Evolutionary conservation across 495 filamentous ascomycete species (phyloP).

Genomic region (Xylaria scruposa): DNA sequence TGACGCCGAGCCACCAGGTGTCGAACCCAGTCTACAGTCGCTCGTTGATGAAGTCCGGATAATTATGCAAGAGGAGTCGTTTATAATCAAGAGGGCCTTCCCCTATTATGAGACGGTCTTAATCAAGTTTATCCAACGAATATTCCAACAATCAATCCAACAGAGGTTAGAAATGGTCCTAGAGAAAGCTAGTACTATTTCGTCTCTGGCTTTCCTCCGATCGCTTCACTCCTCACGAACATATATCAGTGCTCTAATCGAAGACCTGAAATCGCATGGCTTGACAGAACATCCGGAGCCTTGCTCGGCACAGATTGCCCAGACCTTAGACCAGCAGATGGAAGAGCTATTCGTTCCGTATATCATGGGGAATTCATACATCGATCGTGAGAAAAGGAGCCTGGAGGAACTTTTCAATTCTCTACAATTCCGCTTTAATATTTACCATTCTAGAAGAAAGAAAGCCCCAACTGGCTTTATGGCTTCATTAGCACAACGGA

Average conservation of each 20-base stretch:
- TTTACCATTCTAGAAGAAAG: constrained; percentile 85
- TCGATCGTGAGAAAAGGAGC: constrained; percentile 89
- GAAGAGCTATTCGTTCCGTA: constrained; percentile 97
- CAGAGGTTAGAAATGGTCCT: constrained; percentile 95
- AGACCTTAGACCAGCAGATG: constrained; percentile 91
- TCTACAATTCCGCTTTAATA: constrained; percentile 91
- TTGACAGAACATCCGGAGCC: constrained; percentile 94
- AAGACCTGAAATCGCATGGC: constrained; percentile 93
- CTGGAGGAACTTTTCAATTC: constrained; percentile 93
- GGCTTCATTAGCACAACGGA: constrained; percentile 84
- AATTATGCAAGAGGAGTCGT: constrained; percentile 95
- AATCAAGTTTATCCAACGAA: constrained; percentile 86
- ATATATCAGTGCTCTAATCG: constrained; percentile 83
- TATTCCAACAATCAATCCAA: constrained; percentile 98
- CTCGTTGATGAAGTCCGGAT: constrained; percentile 92
- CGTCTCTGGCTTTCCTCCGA: constrained; percentile 88
- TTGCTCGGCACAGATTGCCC: constrained; percentile 82
- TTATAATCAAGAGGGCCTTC: constrained; percentile 93
- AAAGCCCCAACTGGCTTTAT: constrained; percentile 88
- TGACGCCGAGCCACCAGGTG: constrained; percentile 85
- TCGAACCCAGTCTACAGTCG: constrained; percentile 90
- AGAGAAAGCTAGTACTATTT: constrained; percentile 88
- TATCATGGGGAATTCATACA: constrained; percentile 90
- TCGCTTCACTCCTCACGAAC: constrained; percentile 87
- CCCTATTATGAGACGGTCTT: constrained; percentile 95